A percentile compares a stretch with the other conserved stretches of the same genome.
Conservation (phyloP, 805 yeast genomes). For the Wickerhamomyces rabaulensis region DNA sequence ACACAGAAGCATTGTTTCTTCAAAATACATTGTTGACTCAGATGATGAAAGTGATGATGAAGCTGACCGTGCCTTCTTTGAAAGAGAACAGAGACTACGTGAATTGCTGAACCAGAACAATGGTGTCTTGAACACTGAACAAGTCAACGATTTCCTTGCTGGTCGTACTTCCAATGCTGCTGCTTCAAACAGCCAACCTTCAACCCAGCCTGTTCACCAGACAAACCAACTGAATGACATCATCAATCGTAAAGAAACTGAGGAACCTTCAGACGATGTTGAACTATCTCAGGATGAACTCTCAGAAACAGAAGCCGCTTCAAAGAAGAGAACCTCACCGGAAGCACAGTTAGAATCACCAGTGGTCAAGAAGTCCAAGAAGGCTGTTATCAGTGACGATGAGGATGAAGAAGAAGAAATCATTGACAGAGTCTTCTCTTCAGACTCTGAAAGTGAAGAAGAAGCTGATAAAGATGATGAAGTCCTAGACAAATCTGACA, state of each 20-base stretch:
- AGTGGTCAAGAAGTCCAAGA: conserved; percentile 3
- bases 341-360: conserved; percentile 7
- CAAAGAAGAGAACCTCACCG: background rate
- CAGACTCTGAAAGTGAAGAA: conserved; percentile 1
- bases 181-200: background rate
- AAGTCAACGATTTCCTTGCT: conserved; percentile 10
- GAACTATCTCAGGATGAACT: background rate
- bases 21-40: conserved; percentile 52
- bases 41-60: conserved; percentile 64
- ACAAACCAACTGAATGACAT: background rate
- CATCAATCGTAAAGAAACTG: background rate
- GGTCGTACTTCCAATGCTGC: background rate
- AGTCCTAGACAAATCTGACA: background rate
- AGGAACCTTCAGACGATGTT: background rate
- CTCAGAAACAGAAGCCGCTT: background rate
- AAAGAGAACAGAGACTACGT: conserved; percentile 47
- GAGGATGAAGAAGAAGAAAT: conserved; percentile 5
- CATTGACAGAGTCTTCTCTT: background rate
- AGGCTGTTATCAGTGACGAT: background rate
- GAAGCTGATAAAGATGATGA: conserved; percentile 1
- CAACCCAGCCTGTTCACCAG: background rate
- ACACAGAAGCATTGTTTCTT: conserved; percentile 31
- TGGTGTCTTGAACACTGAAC: conserved; percentile 12
- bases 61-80: conserved; percentile 46
- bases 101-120: conserved; percentile 16